Evolutionary conservation across 805 yeast species (phyloP), one percentile per base, ranked within the genome.

Genomic region (Wickerhamiella parazyma): DNA sequence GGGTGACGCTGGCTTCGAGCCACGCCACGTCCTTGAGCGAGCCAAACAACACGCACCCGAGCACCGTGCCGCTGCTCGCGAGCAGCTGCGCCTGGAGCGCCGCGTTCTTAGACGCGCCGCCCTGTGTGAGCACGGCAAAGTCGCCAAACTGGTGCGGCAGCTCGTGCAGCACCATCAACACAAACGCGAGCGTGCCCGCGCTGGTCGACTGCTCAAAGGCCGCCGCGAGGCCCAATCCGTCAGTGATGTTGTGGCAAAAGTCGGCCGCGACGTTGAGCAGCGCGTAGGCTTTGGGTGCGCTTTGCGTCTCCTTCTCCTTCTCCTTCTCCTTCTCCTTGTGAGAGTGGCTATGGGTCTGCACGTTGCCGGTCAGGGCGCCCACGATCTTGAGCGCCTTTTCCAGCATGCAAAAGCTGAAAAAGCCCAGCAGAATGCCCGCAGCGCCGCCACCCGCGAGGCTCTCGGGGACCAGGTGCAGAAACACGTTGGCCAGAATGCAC

Each of bases 141-240:
- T 81, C 91, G 38, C 89, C 87, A 48, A 81, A 71, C 55, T 80
- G 85, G 56, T 81, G 91, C 5, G 91, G 91, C 39, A 80, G 72
- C 57, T 81, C 91, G 57, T 81, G 91, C 59, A 78, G 71, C 48
- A 80, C 69, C 22, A 80, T 78, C 1, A 87, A 83, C 29, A 80
- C 60, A 18, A 80, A 72, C 0, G 87, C 78, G 2, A 80, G 69
- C 19, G 79, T 73, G 0, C 91, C 91, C 14, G 73, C 75, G 36
- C 60, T 64, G 42, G 70, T 68, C 33, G 78, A 68, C 37, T 69
- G 70, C 58, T 75, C 75, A 56, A 81, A 81, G 5, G 86, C 71
- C 0, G 87, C 72, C 1, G 85, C 72, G 38, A 81, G 69, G 1
- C 89, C 84, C 7, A 81, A 59, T 0, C 91, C 91, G 55, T 81